Evolutionary conservation across 108 stramenopile genomes (phyloP).

Genomic region (Cyclotella baltica): DNA sequence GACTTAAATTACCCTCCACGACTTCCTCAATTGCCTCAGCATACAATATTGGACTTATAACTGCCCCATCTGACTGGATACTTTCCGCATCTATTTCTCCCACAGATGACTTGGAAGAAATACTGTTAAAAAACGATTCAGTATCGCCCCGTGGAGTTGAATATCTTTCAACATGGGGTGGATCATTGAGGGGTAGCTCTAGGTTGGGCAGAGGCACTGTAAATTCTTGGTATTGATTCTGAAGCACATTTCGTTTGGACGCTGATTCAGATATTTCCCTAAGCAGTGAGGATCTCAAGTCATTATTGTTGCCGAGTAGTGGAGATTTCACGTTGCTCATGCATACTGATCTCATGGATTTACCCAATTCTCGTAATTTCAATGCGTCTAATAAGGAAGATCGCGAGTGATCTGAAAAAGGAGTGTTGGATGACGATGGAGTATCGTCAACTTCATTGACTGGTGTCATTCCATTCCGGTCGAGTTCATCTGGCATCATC

Average conservation of each 20-base stretch:
- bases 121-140: background rate
- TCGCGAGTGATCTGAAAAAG: slow-evolving; percentile 25
- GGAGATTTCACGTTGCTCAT: slow-evolving; percentile 8
- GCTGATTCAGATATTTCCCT: slow-evolving; percentile 17
- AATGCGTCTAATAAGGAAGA: slow-evolving; percentile 30
- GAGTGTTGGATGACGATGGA: slow-evolving; percentile 9
- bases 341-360: slow-evolving; percentile 13
- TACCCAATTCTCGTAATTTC: slow-evolving; percentile 15
- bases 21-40: background rate
- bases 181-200: background rate
- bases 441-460: background rate
- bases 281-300: slow-evolving; percentile 17
- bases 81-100: slow-evolving; percentile 6
- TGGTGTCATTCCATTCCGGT: background rate
- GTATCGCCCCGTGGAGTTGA: background rate
- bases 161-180: background rate
- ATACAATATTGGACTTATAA: slow-evolving; percentile 3
- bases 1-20: background rate
- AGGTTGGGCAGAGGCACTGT: background rate
- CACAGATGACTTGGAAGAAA: background rate
- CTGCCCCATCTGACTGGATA: slow-evolving; percentile 13
- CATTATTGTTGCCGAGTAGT: slow-evolving; percentile 13
- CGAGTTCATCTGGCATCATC: background rate
- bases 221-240: background rate
- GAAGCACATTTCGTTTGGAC: background rate